Percentiles rank a stretch among this genome's conserved stretches.
These are phyloP conservation scores for Theileria parva DNA, from an alignment of 169 alveolate species.

Conservation along the genomic window DNA sequence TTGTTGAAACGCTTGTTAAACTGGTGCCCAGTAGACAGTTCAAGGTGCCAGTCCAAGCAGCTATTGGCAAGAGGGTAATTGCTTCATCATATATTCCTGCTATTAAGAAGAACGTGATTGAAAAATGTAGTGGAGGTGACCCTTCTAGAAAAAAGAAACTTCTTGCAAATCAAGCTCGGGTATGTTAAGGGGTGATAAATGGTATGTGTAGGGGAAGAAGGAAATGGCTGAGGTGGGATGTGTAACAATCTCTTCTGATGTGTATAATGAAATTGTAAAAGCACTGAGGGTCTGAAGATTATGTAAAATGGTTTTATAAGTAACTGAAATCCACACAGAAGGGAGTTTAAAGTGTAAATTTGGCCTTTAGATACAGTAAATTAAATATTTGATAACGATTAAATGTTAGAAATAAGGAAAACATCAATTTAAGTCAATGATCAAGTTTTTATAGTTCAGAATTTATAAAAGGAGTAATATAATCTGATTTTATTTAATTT, in stretches of 20 bases:
- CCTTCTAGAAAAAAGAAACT: constrained; percentile 89
- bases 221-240: constrained; percentile 62
- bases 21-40: constrained; percentile 87
- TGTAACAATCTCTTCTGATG: constrained; percentile 61
- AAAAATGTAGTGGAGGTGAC: constrained; percentile 94
- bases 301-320: neutral
- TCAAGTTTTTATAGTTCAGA: neutral
- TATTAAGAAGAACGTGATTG: constrained; percentile 88
- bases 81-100: constrained; percentile 87
- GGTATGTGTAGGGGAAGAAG: constrained; percentile 49
- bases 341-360: neutral
- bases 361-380: neutral
- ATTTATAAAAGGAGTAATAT: neutral
- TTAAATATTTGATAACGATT: neutral
- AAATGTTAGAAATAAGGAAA: neutral
- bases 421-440: neutral
- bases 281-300: constrained; percentile 40
- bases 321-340: neutral
- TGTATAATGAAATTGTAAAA: constrained; percentile 61
- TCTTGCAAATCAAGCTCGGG: constrained; percentile 88
- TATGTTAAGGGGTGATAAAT: constrained; percentile 20
- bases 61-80: constrained; percentile 83
- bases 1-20: constrained; percentile 80
- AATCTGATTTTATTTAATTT: neutral
- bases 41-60: constrained; percentile 87